Evolutionary conservation across 495 filamentous ascomycete genomes (phyloP), one percentile per base, ranked within the genome.

Genomic region (Corynascus novoguineensis): DNA sequence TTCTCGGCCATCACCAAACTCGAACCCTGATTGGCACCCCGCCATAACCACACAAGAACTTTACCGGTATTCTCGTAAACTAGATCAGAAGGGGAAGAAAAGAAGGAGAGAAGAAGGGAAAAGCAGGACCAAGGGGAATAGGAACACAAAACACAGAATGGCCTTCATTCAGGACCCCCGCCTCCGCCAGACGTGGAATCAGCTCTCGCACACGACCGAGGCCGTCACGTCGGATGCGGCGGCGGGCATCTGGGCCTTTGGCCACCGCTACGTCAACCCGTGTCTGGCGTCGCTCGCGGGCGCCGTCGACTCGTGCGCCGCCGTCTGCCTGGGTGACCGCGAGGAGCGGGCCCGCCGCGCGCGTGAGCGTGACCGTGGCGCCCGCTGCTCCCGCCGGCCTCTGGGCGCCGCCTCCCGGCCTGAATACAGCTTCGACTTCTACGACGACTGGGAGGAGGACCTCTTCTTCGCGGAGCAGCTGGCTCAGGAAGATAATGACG

Each of bases 391-490:
- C 27, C 45, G 27, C 0, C 4, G 12, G 14, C 1, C 5, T n/a
- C n/a, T n/a, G n/a, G n/a, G n/a, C n/a, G n/a, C n/a, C n/a, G n/a
- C n/a, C n/a, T n/a, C n/a, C n/a, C n/a, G n/a, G 6, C 21, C 40
- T 19, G 40, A 41, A n/a, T 83, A 86, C 38, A 88, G 82, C 60
- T 98, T 98, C 62, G 95, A 96, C 63, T 98, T 98, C 75, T 98
- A 98, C 74, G 93, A 98, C 68, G 92, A 96, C 65, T 96, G 92
- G 90, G 89, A 96, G 53, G 90, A 91, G 51, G 78, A 68, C n/a
- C 68, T 58, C 10, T 21, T n/a, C 9, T 31, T 6, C 48, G 89
- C 91, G 53, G 78, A 64, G 6, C 88, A 84, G 5, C 60, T 46
- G 59, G 53, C n/a, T 9, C 12, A 11, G 25, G 42, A n/a, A 6